Conservation (phyloP, 495 filamentous ascomycete species). For the Parmelia sp. region DNA sequence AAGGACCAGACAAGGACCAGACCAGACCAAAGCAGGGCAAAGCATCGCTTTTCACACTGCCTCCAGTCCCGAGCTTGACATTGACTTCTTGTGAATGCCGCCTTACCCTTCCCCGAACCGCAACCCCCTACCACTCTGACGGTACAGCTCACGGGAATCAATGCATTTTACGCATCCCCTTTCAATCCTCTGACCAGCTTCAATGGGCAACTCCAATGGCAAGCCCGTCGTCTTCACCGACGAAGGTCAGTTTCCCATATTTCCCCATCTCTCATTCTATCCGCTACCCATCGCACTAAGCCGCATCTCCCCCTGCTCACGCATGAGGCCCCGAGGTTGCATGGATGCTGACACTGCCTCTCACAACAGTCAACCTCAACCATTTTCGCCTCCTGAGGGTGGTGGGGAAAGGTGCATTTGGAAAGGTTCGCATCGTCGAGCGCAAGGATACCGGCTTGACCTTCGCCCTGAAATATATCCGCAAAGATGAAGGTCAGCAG, state of each 20-base stretch:
- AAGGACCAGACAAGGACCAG: too few species aligned
- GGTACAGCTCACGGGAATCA: constrained; percentile 11
- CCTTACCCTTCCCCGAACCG: constrained; percentile 10
- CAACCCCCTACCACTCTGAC: not conserved
- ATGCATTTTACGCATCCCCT: constrained; percentile 15
- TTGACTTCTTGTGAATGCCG: not conserved
- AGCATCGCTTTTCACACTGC: too few species aligned
- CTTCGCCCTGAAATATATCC: constrained; percentile 96
- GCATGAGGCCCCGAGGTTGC: not conserved
- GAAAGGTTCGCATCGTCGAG: constrained; percentile 97
- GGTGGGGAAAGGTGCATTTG: constrained; percentile 95
- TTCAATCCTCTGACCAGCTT: constrained; percentile 8
- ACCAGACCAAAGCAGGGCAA: not conserved
- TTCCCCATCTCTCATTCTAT: constrained; percentile 4
- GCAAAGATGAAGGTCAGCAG: constrained; percentile 90
- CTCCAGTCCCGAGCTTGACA: not conserved
- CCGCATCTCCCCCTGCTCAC: not conserved
- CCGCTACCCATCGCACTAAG: constrained; percentile 1
- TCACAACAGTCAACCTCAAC: constrained; percentile 76
- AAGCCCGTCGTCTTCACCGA: constrained; percentile 89
- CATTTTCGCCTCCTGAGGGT: constrained; percentile 94
- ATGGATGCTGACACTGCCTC: constrained; percentile 17
- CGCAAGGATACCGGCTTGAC: constrained; percentile 89
- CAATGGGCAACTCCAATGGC: constrained; percentile 91
- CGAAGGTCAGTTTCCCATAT: constrained; percentile 63